phyloP scores from a whole-genome alignment of 75 land plant genomes.

The Ceratopteris richardii region DNA sequence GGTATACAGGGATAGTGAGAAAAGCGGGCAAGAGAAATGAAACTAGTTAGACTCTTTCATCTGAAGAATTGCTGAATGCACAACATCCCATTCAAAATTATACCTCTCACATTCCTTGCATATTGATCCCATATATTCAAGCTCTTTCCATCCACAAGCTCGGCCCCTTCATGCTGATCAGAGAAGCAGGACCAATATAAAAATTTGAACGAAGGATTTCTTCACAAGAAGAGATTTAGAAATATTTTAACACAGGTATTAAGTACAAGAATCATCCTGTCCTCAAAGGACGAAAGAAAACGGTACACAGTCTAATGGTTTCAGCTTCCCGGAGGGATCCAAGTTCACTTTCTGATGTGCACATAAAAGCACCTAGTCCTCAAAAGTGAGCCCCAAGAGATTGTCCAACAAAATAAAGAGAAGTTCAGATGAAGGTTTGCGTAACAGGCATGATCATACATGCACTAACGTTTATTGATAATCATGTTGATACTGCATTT shows the following conservation, averaged over 20 bases:
- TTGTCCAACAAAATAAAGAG: neutral
- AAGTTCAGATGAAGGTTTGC: neutral
- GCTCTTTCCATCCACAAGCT: constrained; percentile 6
- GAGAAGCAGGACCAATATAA: neutral
- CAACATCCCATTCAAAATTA: too few relatives aligned
- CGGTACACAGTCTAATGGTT: neutral
- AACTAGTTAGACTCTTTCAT: too few relatives aligned
- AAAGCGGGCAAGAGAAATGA: too few relatives aligned
- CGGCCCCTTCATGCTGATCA: constrained; percentile 1
- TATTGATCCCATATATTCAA: constrained; percentile 5
- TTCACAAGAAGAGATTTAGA: neutral
- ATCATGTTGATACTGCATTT: neutral
- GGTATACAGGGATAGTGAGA: too few relatives aligned
- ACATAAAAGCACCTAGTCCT: too few relatives aligned
- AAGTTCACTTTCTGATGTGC: too few relatives aligned
- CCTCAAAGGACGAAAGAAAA: neutral
- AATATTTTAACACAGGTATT: too few relatives aligned
- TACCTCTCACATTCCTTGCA: neutral
- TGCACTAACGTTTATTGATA: neutral
- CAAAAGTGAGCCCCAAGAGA: too few relatives aligned
- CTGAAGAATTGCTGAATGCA: too few relatives aligned
- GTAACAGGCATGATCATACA: neutral
- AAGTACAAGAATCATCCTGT: too few relatives aligned
- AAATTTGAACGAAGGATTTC: neutral
- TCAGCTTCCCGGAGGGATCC: too few relatives aligned